Evolutionary conservation across 805 yeast species (phyloP).

Genomic region (Cephaloascus fragrans): DNA sequence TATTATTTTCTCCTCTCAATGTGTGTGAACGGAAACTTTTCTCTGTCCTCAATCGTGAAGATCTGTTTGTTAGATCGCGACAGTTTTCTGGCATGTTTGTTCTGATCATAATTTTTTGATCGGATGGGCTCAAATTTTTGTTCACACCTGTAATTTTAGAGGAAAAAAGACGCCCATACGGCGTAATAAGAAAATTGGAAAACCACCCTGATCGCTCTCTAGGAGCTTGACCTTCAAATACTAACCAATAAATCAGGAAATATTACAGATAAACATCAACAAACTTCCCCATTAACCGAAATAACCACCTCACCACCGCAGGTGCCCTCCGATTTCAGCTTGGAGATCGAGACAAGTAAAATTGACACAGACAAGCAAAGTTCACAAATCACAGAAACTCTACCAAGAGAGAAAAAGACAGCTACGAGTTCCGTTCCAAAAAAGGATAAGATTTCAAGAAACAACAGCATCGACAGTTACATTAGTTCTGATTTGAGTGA

Average conservation of each 20-base stretch:
- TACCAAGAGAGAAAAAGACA: background rate
- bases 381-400: background rate
- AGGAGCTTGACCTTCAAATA: background rate
- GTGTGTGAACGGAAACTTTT: too few relatives aligned
- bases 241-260: background rate
- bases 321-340: constrained; percentile 1
- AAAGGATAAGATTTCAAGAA: too few relatives aligned
- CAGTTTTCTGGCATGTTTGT: too few relatives aligned
- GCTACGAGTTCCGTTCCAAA: too few relatives aligned
- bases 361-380: background rate
- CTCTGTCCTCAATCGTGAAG: too few relatives aligned
- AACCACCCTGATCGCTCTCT: background rate
- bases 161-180: background rate
- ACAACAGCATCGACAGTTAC: constrained; percentile 1
- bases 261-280: background rate
- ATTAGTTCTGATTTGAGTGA: constrained; percentile 39
- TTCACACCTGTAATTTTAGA: too few relatives aligned
- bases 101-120: too few relatives aligned
- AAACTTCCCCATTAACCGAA: constrained; percentile 25
- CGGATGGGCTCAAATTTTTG: too few relatives aligned
- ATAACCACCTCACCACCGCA: constrained; percentile 28
- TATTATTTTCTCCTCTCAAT: too few relatives aligned
- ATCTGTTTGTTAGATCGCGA: too few relatives aligned
- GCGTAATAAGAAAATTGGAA: background rate
- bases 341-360: background rate